Evolutionary conservation across 73 alveolate species (phyloP).

Genomic region (Paramecium biaurelia): DNA sequence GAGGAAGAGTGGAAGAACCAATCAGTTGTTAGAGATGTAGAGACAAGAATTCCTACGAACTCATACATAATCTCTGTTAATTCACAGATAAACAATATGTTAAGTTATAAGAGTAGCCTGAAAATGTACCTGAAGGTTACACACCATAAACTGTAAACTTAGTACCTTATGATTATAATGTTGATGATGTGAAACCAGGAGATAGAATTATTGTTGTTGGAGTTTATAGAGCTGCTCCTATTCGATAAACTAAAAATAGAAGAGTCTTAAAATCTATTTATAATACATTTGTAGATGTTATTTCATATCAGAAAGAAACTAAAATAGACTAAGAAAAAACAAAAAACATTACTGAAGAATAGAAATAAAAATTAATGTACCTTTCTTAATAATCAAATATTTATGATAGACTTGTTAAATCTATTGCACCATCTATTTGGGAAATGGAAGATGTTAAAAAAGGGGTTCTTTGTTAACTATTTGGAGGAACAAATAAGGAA

Average conservation of each 20-base stretch:
- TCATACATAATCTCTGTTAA: constrained; percentile 91
- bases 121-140: constrained; percentile 98
- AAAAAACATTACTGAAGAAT: constrained; percentile 77
- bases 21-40: constrained; percentile 91
- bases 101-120: constrained; percentile 96
- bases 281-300: constrained; percentile 97
- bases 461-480: constrained; percentile 90
- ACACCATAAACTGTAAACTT: constrained; percentile 98
- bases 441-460: constrained; percentile 95
- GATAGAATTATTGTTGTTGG: constrained; percentile 99
- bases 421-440: constrained; percentile 98
- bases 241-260: constrained; percentile 76
- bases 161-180: constrained; percentile 96
- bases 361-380: constrained; percentile 78
- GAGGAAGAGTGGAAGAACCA: constrained; percentile 97
- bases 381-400: constrained; percentile 81
- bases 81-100: constrained; percentile 98
- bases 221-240: constrained; percentile 96
- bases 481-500: constrained; percentile 96
- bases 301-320: constrained; percentile 80
- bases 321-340: constrained; percentile 80
- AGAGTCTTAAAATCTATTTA: constrained; percentile 89
- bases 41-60: constrained; percentile 88
- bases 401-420: constrained; percentile 85
- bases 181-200: constrained; percentile 99